A percentile compares a stretch with the other conserved stretches of the same genome.
Evolutionary conservation across 2,329 filamentous ascomycete genomes (phyloP).

Genomic region (Talaromyces amestolkiae): DNA sequence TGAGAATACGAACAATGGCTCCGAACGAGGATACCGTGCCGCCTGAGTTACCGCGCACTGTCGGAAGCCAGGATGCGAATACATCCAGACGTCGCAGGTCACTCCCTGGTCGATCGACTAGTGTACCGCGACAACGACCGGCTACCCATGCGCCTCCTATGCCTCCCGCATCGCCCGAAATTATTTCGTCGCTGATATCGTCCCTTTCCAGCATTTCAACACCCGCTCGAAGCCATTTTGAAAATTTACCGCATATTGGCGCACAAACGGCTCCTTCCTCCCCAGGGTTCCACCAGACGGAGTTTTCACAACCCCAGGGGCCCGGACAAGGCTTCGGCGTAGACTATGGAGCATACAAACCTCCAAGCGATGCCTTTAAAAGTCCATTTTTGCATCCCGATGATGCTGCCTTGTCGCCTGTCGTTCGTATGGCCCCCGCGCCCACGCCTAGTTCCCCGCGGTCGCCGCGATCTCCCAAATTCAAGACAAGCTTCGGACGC

Average conservation of each 20-base stretch:
- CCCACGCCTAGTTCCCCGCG: conserved; percentile 61
- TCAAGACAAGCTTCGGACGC: conserved; percentile 54
- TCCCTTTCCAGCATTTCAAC: conserved; percentile 60
- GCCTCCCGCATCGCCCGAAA: conserved; percentile 47
- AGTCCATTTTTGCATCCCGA: conserved; percentile 52
- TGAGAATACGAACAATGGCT: conserved; percentile 2
- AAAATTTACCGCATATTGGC: conserved; percentile 51
- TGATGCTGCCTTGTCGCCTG: conserved; percentile 63
- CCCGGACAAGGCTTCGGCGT: conserved; percentile 59
- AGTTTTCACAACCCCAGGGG: conserved; percentile 25
- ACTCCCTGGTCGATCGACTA: conserved; percentile 31
- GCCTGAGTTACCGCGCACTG: conserved; percentile 1
- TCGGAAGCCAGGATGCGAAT: conserved; percentile 13
- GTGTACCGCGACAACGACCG: conserved; percentile 22
- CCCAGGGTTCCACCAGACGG: conserved; percentile 27
- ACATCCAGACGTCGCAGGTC: conserved; percentile 46
- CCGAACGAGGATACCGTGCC: background rate
- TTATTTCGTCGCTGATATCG: conserved; percentile 60
- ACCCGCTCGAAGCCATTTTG: conserved; percentile 68
- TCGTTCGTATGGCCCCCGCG: conserved; percentile 77
- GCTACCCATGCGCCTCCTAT: conserved; percentile 32
- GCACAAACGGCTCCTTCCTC: conserved; percentile 41
- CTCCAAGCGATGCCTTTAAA: conserved; percentile 52
- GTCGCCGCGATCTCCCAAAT: conserved; percentile 59
- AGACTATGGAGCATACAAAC: conserved; percentile 67